Base-by-base conservation (phyloP, 331 rosid species). In the Quercus phellos region DNA sequence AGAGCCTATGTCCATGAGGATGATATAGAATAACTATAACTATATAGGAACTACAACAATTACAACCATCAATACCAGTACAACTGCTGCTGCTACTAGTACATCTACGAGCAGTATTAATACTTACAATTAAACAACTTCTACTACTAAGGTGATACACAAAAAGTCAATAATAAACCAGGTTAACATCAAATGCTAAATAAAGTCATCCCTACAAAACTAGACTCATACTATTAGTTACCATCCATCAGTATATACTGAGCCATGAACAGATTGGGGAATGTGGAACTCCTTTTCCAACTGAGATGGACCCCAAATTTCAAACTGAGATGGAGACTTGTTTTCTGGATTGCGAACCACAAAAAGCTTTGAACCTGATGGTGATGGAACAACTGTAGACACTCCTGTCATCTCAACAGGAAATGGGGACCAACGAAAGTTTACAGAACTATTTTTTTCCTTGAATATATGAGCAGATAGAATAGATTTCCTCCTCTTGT, bases 221-320 rank as follows among this genome's bases (percentile, higher is more conserved):
- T 34, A 71, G 14, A 26, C 50, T 63, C 34, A 50, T 14, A 38
- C 17, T 55, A 59, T 19, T 11, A 51, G 66, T 79, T 79, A 94
- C 98, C 98, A 92, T 81, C 90, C 98, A 85, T 92, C 99, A 7
- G 88, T 73, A 60, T 92, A 94, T 1, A 94, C 89, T 1, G 97
- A 83, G 29, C 95, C 99, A 58, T 94, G 99, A 80, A 88, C 81
- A 21, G 97, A 88, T 70, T 82, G 90, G 53, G 98, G 93, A 30
- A 94, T 78, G 59, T 75, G 91, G 78, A 87, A 90, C 81, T 91
- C 98, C 81, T 78, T 89, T 74, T 88, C 89, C 55, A 92, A 32
- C 42, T 77, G 87, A 86, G 89, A 88, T 66, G 80, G 70, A 73
- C 80, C 85, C 99, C 98, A 94, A 56, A 92, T 85, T 77, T 94